Conservation (phyloP, 495 filamentous ascomycete genomes). For the Penicillium silybi region DNA sequence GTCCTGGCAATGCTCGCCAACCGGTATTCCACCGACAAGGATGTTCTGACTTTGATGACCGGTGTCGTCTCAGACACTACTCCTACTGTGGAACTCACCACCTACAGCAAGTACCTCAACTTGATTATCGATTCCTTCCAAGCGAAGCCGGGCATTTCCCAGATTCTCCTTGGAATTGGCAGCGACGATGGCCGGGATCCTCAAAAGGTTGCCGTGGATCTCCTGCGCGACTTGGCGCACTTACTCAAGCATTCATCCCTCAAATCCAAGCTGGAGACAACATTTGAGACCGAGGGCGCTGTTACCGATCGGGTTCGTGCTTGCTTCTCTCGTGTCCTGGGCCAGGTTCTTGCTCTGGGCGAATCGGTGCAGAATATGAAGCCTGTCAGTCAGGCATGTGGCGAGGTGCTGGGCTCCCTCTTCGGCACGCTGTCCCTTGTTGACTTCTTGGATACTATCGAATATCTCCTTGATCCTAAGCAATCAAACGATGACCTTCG, state of each 20-base stretch:
- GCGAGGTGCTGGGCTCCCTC: conserved; percentile 66
- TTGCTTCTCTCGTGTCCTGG: conserved; percentile 67
- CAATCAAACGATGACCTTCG: conserved; percentile 67
- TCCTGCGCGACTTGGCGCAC: conserved; percentile 51
- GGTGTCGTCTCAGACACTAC: conserved; percentile 48
- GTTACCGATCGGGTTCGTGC: conserved; percentile 58
- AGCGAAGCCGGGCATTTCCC: conserved; percentile 64
- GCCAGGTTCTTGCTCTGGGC: conserved; percentile 59
- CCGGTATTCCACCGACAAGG: conserved; percentile 41
- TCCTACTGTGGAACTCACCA: conserved; percentile 62
- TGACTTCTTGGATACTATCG: conserved; percentile 81
- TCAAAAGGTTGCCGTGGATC: conserved; percentile 54
- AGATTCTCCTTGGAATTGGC: conserved; percentile 59
- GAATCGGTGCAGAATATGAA: conserved; percentile 58
- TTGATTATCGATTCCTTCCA: conserved; percentile 69
- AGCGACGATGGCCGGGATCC: conserved; percentile 60
- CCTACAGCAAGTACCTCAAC: conserved; percentile 66
- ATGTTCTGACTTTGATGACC: conserved; percentile 43
- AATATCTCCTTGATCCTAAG: conserved; percentile 58
- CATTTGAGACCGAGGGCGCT: conserved; percentile 35
- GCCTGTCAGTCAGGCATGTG: conserved; percentile 58
- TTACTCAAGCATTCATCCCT: conserved; percentile 43
- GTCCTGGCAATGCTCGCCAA: conserved; percentile 47
- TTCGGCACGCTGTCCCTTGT: conserved; percentile 74
- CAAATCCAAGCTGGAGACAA: conserved; percentile 38